A percentile compares a stretch with the other conserved stretches of the same genome.
Conservation (phyloP, 805 yeast genomes). For the Myxozyma mucilagina region DNA sequence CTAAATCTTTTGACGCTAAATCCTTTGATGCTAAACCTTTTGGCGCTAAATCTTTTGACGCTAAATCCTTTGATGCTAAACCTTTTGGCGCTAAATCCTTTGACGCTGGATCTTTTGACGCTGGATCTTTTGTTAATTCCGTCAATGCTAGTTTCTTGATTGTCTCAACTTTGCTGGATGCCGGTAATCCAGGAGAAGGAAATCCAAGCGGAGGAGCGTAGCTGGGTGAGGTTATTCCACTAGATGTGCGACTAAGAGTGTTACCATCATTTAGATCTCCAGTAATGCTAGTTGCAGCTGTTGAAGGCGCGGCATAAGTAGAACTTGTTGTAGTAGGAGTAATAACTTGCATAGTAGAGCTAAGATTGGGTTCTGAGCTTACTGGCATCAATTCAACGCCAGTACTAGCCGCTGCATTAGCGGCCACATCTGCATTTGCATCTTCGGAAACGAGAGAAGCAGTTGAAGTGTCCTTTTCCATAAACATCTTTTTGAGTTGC, state of each 20-base stretch:
- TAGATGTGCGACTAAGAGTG: neutral
- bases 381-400: constrained; percentile 32
- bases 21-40: too few relatives aligned
- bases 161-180: constrained; percentile 3
- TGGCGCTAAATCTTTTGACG: too few relatives aligned
- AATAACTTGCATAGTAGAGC: neutral
- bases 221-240: neutral
- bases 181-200: constrained; percentile 27
- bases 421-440: neutral
- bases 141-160: neutral
- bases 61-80: neutral
- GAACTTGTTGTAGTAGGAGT: neutral
- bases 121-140: neutral
- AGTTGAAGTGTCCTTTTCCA: constrained; percentile 44
- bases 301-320: neutral
- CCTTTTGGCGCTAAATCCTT: neutral
- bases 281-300: neutral
- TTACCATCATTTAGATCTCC: neutral
- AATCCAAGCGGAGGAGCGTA: constrained; percentile 17
- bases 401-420: constrained; percentile 5
- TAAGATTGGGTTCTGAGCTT: neutral
- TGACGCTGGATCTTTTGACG: neutral
- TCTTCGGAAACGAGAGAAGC: constrained; percentile 26
- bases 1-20: too few relatives aligned
- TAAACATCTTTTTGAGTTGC: constrained; percentile 73